phyloP scores from a whole-genome alignment of 2,329 filamentous ascomycete species.

The Phaeosphaeria sp. region DNA sequence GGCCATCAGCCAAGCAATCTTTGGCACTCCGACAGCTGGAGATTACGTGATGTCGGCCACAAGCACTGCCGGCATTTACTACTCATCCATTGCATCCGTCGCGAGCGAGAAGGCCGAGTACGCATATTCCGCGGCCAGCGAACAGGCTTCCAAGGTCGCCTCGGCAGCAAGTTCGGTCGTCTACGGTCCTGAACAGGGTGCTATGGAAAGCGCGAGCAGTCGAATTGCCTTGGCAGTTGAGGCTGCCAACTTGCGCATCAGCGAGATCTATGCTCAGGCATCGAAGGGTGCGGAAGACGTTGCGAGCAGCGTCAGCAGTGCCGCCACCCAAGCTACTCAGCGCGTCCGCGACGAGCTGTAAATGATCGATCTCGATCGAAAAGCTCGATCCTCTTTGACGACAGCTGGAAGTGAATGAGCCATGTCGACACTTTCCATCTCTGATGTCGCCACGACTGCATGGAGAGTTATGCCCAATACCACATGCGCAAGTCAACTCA shows the following conservation, averaged over 20 bases:
- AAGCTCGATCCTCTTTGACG: not conserved
- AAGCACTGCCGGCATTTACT: conserved; percentile 48
- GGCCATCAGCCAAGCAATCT: conserved; percentile 63
- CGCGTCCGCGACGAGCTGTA: conserved; percentile 62
- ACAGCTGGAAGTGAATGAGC: not conserved
- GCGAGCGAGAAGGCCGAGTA: conserved; percentile 40
- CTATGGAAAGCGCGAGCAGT: conserved; percentile 53
- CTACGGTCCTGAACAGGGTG: conserved; percentile 56
- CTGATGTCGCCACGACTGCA: not conserved
- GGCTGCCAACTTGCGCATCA: conserved; percentile 53
- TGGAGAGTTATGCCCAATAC: not conserved
- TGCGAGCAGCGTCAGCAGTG: conserved; percentile 52
- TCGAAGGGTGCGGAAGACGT: conserved; percentile 53
- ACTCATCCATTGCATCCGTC: conserved; percentile 21
- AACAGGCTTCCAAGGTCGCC: conserved; percentile 44
- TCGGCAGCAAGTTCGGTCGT: conserved; percentile 53
- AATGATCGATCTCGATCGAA: not conserved
- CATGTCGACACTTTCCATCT: not conserved
- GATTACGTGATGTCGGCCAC: conserved; percentile 52
- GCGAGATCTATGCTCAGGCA: conserved; percentile 47
- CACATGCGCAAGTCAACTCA: not conserved
- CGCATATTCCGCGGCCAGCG: conserved; percentile 53
- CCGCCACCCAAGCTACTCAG: conserved; percentile 48
- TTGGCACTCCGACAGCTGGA: conserved; percentile 60
- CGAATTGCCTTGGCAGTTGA: conserved; percentile 51